Base-by-base conservation (phyloP, 345 rosid genomes). In the Zanthoxylum bungeanum region DNA sequence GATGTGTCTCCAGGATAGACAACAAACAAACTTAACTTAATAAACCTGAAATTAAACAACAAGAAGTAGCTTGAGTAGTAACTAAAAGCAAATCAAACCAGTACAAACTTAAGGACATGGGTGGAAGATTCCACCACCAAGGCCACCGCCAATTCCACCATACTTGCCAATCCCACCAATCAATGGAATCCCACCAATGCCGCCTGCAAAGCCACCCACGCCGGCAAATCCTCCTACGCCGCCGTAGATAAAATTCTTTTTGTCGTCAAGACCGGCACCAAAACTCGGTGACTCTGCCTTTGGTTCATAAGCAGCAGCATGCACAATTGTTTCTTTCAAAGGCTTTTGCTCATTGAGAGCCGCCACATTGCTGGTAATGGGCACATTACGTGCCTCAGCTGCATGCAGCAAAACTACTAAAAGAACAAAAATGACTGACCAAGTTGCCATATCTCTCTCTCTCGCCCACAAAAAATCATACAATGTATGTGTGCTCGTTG, bases 151-250 rank as follows among this genome's bases (percentile, higher is more conserved):
- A 51, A 87, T 73, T 10, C 86, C 90, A 14, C 83, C 86, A 57
- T 42, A 82, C 47, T 82, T 84, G 11, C 89, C 85, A 16, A 83
- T 76, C 33, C 85, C 89, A 58, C 84, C 96, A 5, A 81, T 36
- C 19, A 82, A 40, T 6, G 91, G 91, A n/a, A 82, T 1, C 14
- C 89, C 87, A 40, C 87, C 94, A 12, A 78, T 79, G n/a, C 84
- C 72, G 3, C 94, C 97, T 2, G 84, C 86, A 24, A 72, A 81
- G 3, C 95, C 97, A 16, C 97, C 95, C 60, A 87, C 71, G 21
- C 97, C 96, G 0, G 86, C 89, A 62, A 82, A 89, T 2, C 92
- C 97, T 6, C 97, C 95, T 17, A 89, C 79, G 14, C 95, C 95
- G 4, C 92, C 89, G 10, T 68, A 83, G 30, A 87, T 60, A 50